Evolutionary conservation across 1,139 yeast genomes (phyloP).

Genomic region (Candida pseudocylindracea): DNA sequence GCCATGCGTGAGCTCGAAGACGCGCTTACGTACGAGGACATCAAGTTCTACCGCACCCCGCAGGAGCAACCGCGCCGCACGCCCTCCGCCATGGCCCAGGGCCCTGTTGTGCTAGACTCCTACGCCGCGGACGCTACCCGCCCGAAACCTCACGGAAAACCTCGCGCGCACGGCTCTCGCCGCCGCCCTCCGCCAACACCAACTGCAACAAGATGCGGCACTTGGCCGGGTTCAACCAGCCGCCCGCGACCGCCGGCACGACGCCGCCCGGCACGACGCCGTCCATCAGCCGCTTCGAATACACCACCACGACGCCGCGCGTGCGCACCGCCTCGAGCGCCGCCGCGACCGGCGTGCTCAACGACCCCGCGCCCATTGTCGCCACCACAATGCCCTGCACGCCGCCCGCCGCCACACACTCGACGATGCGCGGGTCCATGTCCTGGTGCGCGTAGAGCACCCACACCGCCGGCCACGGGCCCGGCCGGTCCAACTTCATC

Average conservation of each 20-base stretch:
- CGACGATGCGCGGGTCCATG: conserved; percentile 22
- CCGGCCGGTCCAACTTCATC: conserved; percentile 12
- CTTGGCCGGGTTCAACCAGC: conserved; percentile 48
- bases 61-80: too few relatives aligned
- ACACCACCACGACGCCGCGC: conserved; percentile 27
- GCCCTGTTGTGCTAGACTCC: too few relatives aligned
- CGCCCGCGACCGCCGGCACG: conserved; percentile 32
- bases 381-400: conserved; percentile 38
- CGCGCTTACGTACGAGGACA: too few relatives aligned
- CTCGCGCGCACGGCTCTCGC: conserved; percentile 16
- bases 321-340: conserved; percentile 9
- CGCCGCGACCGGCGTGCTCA: conserved; percentile 27
- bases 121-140: too few relatives aligned
- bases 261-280: conserved; percentile 32
- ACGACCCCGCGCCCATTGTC: conserved; percentile 52
- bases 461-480: conserved; percentile 20
- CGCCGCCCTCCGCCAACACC: conserved; percentile 22
- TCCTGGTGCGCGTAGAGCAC: conserved; percentile 42
- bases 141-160: conserved; percentile 22
- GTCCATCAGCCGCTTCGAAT: conserved; percentile 46
- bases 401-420: conserved; percentile 16
- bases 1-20: too few relatives aligned
- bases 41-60: too few relatives aligned
- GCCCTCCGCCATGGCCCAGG: too few relatives aligned
- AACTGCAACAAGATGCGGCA: conserved; percentile 37